Evolutionary conservation across 208 protist species (phyloP).

Genomic region (Trypanosoma cruzi): DNA sequence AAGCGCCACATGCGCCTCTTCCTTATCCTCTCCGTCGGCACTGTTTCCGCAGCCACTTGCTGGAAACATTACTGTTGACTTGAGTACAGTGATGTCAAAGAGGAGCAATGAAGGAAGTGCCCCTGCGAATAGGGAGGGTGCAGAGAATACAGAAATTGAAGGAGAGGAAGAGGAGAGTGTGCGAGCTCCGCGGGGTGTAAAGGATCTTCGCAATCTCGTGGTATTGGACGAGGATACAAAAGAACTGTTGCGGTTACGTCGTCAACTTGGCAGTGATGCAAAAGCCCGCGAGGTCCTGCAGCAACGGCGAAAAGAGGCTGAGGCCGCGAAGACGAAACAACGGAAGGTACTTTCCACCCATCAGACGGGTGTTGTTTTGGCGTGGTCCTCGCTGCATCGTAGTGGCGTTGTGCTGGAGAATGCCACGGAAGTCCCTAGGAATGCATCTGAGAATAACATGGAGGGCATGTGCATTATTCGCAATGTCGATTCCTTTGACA

Average conservation of each 20-base stretch:
- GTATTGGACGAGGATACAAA: constrained; percentile 69
- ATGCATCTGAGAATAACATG: not conserved
- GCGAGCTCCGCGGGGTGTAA: constrained; percentile 60
- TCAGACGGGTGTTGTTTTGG: constrained; percentile 51
- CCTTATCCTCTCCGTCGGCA: not conserved
- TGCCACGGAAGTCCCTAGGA: constrained; percentile 19
- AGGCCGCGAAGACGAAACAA: constrained; percentile 29
- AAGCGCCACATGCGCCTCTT: not conserved
- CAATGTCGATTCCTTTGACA: constrained; percentile 78
- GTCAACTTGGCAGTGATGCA: constrained; percentile 43
- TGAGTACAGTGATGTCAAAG: constrained; percentile 40
- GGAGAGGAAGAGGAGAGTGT: constrained; percentile 16
- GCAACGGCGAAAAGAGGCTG: constrained; percentile 29
- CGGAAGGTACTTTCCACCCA: constrained; percentile 40
- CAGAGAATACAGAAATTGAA: not conserved
- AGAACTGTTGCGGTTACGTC: constrained; percentile 56
- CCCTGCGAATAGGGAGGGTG: not conserved
- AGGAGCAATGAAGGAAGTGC: not conserved
- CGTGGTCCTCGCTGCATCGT: constrained; percentile 79
- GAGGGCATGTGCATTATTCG: constrained; percentile 67
- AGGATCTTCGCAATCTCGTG: constrained; percentile 79
- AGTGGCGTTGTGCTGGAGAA: constrained; percentile 70
- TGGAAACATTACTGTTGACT: constrained; percentile 70
- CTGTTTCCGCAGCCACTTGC: constrained; percentile 31
- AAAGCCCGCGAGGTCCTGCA: constrained; percentile 51